Evolutionary conservation across 2,329 filamentous ascomycete species (phyloP).

Genomic region (Exophiala mesophila): DNA sequence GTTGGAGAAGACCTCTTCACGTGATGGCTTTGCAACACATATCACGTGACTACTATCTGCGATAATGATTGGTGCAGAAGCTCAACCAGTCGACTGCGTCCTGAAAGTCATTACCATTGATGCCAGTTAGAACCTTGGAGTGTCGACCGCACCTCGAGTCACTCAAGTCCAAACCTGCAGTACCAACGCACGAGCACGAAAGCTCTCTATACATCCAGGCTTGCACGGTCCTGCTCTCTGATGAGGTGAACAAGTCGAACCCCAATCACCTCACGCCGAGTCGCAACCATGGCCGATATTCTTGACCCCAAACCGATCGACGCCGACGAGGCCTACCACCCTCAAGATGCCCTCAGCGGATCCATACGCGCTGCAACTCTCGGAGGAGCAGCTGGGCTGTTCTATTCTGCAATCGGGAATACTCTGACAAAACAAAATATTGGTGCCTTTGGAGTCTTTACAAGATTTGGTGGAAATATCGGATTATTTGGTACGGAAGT

Average conservation of each 20-base stretch:
- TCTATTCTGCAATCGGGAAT: conserved; percentile 77
- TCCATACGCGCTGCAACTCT: conserved; percentile 61
- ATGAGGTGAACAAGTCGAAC: conserved; percentile 11
- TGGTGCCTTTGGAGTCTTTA: conserved; percentile 74
- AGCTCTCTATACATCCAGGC: too few species aligned
- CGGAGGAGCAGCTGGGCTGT: conserved; percentile 63
- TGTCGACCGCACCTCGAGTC: too few species aligned
- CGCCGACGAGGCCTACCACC: conserved; percentile 55
- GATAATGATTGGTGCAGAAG: not conserved
- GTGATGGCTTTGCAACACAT: too few species aligned
- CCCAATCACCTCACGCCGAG: conserved; percentile 2
- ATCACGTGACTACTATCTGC: not conserved
- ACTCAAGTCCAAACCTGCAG: too few species aligned
- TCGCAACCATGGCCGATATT: conserved; percentile 28
- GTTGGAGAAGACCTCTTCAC: too few species aligned
- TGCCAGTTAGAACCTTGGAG: too few species aligned
- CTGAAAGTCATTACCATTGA: not conserved
- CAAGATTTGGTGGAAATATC: conserved; percentile 70
- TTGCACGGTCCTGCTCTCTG: conserved; percentile 3
- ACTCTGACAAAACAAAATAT: conserved; percentile 78
- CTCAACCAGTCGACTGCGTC: not conserved
- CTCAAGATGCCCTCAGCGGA: conserved; percentile 67
- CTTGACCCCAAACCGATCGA: conserved; percentile 11
- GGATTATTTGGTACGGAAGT: conserved; percentile 56
- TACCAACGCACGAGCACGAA: too few species aligned